Evolutionary conservation across 2,329 filamentous ascomycete species (phyloP), one percentile per base, ranked within the genome.

Genomic region (Xylariaceae sp.): DNA sequence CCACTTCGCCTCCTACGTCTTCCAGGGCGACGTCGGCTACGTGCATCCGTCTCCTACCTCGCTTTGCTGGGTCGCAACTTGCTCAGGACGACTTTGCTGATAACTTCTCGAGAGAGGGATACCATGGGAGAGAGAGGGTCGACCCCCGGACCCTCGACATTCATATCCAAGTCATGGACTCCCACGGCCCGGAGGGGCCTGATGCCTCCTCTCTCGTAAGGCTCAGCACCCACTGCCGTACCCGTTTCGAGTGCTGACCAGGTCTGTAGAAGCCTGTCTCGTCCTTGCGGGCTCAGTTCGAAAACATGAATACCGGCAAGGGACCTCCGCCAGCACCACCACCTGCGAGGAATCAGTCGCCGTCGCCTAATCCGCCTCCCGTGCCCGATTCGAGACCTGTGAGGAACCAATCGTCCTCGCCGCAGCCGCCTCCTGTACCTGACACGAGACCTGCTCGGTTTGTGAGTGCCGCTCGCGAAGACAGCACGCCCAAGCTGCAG

Each of bases 141-240:
- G n/a, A n/a, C n/a, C n/a, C n/a, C n/a, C n/a, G n/a, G n/a, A 19
- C 27, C n/a, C 31, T 5, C 28, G 28, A 12, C 12, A 7, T 29
- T 29, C 27, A 14, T 29, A 7, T 16, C 27, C 27, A 11, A 29
- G n/a, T 38, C 49, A 70, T 72, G 67, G 63, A 65, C 42, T 57
- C 64, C 43, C 47, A 59, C 40, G 50, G 50, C 34, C 60, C 65
- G 44, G 67, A 84, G 48, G 80, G 75, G 60, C 77, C 77, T 38
- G 84, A 89, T 68, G 81, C 72, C 63, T 81, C 82, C 38, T 88
- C 84, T 43, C 78, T 89, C 50, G 80, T 84, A 59, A 59, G 77
- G 58, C 33, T 22, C 24, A 25, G 26, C 23, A n/a, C 11, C 2
- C 13, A 18, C 21, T 7, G 18, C 24, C 24, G 44, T 53, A 14